Conservation (phyloP, 176 grass and related monocot species). For the Hordeum marinum region DNA sequence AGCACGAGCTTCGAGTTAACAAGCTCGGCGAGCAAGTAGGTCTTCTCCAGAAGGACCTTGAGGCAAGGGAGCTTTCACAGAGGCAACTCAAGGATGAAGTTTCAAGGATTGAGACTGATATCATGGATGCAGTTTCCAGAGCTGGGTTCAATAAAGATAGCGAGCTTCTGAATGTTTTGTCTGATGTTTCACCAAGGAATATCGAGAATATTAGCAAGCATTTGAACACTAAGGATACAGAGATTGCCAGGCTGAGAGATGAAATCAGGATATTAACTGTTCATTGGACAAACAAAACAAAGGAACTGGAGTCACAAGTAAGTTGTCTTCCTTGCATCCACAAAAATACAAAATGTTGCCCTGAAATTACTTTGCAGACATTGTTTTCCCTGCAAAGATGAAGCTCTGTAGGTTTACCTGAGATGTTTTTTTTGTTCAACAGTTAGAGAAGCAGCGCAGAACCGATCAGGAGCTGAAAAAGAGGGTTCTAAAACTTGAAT, state of each 20-base stretch:
- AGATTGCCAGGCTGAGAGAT: conserved; percentile 75
- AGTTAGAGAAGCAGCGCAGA: conserved; percentile 84
- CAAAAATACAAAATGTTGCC: not conserved
- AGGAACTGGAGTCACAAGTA: conserved; percentile 80
- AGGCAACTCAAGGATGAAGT: conserved; percentile 71
- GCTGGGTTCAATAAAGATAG: conserved; percentile 55
- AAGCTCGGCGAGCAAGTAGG: conserved; percentile 66
- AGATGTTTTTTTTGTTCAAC: conserved; percentile 16
- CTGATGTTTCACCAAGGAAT: conserved; percentile 75
- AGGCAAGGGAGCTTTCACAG: conserved; percentile 71
- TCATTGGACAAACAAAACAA: conserved; percentile 80
- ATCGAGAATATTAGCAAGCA: conserved; percentile 70
- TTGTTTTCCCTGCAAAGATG: not conserved
- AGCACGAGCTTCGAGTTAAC: conserved; percentile 71
- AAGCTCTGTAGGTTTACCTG: not conserved
- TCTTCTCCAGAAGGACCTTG: conserved; percentile 63
- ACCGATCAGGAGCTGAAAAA: conserved; percentile 87
- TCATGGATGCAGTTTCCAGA: conserved; percentile 60
- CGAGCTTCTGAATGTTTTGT: conserved; percentile 66
- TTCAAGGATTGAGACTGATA: conserved; percentile 57
- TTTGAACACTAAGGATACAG: conserved; percentile 74
- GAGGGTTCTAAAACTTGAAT: conserved; percentile 89
- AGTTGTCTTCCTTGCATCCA: not conserved
- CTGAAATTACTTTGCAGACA: not conserved
- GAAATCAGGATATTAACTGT: conserved; percentile 84